Conservation (phyloP, 2,329 filamentous ascomycete species). For the Myriosclerotinia scirpicola region DNA sequence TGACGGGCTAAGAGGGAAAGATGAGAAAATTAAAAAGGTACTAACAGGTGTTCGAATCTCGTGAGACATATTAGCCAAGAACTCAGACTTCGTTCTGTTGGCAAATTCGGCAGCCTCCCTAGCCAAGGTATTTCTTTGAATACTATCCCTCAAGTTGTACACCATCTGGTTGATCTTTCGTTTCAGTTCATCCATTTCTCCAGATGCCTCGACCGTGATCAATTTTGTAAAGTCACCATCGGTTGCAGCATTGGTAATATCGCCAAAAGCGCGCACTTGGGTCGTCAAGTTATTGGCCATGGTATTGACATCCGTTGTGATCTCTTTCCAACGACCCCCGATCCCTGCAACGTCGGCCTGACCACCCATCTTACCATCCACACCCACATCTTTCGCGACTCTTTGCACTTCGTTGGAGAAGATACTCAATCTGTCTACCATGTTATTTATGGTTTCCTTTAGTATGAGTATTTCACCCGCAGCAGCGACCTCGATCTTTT, state of each 20-base stretch:
- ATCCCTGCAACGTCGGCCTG: conserved; percentile 93
- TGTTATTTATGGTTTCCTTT: conserved; percentile 98
- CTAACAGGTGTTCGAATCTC: conserved; percentile 92
- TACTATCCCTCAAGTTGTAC: conserved; percentile 89
- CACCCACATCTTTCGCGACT: conserved; percentile 93
- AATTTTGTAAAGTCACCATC: conserved; percentile 97
- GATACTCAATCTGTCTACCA: conserved; percentile 92
- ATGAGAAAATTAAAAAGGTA: conserved; percentile 14
- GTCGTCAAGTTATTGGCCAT: conserved; percentile 73
- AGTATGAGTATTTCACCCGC: conserved; percentile 92
- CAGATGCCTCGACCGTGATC: conserved; percentile 94
- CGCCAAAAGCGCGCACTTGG: conserved; percentile 95
- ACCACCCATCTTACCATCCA: conserved; percentile 97
- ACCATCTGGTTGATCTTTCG: conserved; percentile 99
- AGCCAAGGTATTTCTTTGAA: conserved; percentile 93
- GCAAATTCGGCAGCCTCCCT: conserved; percentile 94
- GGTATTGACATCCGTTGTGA: conserved; percentile 61
- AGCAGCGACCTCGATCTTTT: conserved; percentile 92
- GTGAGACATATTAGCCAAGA: conserved; percentile 98
- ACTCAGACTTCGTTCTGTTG: conserved; percentile 98
- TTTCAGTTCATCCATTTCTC: conserved; percentile 99
- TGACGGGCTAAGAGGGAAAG: background rate
- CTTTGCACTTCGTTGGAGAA: conserved; percentile 96
- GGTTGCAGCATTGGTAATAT: conserved; percentile 96
- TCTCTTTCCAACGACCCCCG: conserved; percentile 95